phyloP scores from a whole-genome alignment of 441 rosid genomes.

The Caryocar brasiliense region DNA sequence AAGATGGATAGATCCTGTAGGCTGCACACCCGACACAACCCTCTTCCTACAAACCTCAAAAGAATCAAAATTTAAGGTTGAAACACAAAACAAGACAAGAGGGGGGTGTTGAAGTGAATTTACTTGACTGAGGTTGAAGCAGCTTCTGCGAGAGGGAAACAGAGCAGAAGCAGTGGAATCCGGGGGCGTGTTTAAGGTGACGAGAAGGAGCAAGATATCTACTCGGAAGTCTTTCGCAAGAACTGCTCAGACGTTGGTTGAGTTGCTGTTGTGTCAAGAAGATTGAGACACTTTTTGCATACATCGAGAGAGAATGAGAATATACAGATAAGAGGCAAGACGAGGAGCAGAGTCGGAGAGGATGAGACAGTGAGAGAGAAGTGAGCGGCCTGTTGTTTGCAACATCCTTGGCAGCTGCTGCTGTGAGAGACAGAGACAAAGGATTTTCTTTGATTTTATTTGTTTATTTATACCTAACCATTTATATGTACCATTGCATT shows the following conservation, averaged over 20 bases:
- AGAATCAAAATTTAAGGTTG: background rate
- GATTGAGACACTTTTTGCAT: too few species aligned
- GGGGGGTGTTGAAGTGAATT: too few species aligned
- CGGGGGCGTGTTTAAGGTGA: background rate
- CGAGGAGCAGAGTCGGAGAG: constrained; percentile 38
- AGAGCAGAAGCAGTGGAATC: constrained; percentile 41
- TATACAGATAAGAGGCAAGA: constrained; percentile 30
- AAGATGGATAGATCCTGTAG: constrained; percentile 80
- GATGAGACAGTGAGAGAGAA: constrained; percentile 43
- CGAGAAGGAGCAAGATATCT: background rate
- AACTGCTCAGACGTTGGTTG: too few species aligned
- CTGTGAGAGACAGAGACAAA: too few species aligned
- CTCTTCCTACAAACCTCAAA: constrained; percentile 42
- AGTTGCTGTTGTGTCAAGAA: too few species aligned
- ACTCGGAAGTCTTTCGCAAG: background rate
- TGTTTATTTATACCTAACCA: too few species aligned
- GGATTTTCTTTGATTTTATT: too few species aligned
- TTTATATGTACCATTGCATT: too few species aligned
- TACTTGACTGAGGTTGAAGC: constrained; percentile 40
- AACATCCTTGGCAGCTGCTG: too few species aligned
- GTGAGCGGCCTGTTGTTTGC: constrained; percentile 30
- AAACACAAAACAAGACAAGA: background rate
- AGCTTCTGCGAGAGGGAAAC: constrained; percentile 31
- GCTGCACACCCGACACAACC: constrained; percentile 88
- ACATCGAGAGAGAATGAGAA: constrained; percentile 3